Base-by-base conservation (phyloP, 176 grass and related monocot genomes). In the Ensete ventricosum region DNA sequence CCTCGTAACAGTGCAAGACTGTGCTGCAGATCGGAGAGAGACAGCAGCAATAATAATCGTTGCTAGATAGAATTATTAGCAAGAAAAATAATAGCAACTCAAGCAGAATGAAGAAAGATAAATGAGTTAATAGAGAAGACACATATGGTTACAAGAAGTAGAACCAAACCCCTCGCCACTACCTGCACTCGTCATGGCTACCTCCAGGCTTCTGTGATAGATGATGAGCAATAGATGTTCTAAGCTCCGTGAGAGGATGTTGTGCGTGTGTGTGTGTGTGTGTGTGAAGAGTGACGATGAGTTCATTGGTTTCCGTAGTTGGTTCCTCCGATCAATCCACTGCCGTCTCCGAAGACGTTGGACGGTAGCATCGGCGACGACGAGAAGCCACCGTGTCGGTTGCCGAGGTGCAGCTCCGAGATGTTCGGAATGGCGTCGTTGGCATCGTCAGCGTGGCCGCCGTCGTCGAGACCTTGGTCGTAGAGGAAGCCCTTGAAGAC, bases 401-500 rank as follows among this genome's bases (percentile, higher is more conserved):
- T 55, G 8, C 96, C 91, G 24, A 99, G 88, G 73, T 99, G 88
- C 62, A 99, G 79, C 58, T 99, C 88, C 49, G 96, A 99, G 75
- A 91, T 82, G 80, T 88, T 84, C 1, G 81, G 88, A 67, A 91
- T 81, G 0, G 69, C 76, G 3, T 82, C 83, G 16, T 80, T 71
- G 82, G 84, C 84, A 2, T 54, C 86, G 59, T 86, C 48, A 14
- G 55, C 81, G 53, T 13, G 26, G 64, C 25, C 48, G 43, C 72
- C 72, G 72, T 87, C 83, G 59, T 89, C 88, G 9, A 85, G 68
- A 66, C 96, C 96, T 73, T 95, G 96, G 73, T 99, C 91, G 80
- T 99, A 99, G 51, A 99, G 86, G 52, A 99, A 93, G 8, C 96
- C 96, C 80, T 90, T 83, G 88, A 99, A 99, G 58, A 91, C 71